Conservation (phyloP, 2,329 filamentous ascomycete genomes). For the Ophidiomyces ophidiicola region DNA sequence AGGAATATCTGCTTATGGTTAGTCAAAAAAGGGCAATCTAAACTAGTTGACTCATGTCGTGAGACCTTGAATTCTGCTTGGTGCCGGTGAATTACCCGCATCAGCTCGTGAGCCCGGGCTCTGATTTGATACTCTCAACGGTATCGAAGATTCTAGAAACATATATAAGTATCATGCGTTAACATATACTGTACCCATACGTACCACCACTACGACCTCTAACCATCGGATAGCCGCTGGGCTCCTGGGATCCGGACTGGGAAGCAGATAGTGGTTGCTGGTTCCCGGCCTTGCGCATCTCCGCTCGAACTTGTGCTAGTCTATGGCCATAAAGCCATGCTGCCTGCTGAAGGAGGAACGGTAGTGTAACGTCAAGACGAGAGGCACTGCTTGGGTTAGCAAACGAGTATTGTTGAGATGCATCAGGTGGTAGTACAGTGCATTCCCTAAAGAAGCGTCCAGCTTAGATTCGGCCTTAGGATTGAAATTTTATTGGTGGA, state of each 20-base stretch:
- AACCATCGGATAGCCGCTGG: conserved; percentile 27
- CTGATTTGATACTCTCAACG: conserved; percentile 29
- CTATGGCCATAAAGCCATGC: conserved; percentile 89
- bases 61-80: conserved; percentile 15
- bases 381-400: conserved; percentile 43
- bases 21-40: neutral
- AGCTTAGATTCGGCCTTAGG: conserved; percentile 7
- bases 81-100: conserved; percentile 17
- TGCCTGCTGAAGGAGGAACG: conserved; percentile 84
- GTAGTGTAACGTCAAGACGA: conserved; percentile 69
- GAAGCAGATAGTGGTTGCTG: conserved; percentile 34
- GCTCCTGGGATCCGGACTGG: conserved; percentile 30
- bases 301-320: conserved; percentile 75
- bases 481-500: neutral
- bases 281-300: conserved; percentile 57
- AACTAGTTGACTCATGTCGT: neutral
- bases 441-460: conserved; percentile 49
- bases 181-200: conserved; percentile 1
- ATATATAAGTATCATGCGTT: neutral
- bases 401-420: neutral
- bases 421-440: conserved; percentile 44
- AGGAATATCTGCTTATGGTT: neutral
- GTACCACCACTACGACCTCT: conserved; percentile 25
- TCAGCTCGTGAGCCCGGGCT: conserved; percentile 16
- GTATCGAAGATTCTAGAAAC: conserved; percentile 29